Evolutionary conservation across 1,139 yeast genomes (phyloP), one percentile per base, ranked within the genome.

Genomic region (Geotrichum aggregatum): DNA sequence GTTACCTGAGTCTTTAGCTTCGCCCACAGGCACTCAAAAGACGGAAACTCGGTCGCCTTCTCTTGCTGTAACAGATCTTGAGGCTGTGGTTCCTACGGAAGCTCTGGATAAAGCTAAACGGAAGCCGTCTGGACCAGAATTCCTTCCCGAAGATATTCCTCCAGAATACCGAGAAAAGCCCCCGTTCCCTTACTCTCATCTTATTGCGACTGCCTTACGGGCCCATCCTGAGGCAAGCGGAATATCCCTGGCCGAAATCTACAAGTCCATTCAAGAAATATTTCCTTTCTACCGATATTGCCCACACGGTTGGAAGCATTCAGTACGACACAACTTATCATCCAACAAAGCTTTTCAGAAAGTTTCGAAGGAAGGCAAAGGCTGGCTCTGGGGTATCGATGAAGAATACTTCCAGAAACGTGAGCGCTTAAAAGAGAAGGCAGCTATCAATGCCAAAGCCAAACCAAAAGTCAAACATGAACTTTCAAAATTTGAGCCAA

Each of bases 301-400:
- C 63, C 89, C 95, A 1, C 96, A 89, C 67, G 98, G 98, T 1
- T 92, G 98, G 98, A 98, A 92, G 70, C 84, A 87, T 64, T 80
- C 95, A 0, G 95, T 92, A 14, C 78, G 94, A 46, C 98, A 92
- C 70, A 89, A 88, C 62, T 75, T 92, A 42, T 84, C 91, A 21
- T 75, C 88, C 59, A 89, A 89, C 69, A 87, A 87, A 68, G 82
- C 91, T 8, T 92, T 91, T 71, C 78, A 82, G 55, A 82, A 85
- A 61, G 81, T 85, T 8, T 76, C 83, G 34, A 83, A 87, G 61
- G 87, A 84, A 58, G 92, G 91, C 19, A 84, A 83, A 65, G 96
- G 96, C 55, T 89, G 96, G 91, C 72, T 87, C 38, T 92, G 95
- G 94, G 88, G 89, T 3, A 74, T 92, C 46, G 96, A 92, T 67